phyloP scores from a whole-genome alignment of 352 stramenopile genomes.

The Pythium brachiatum region DNA sequence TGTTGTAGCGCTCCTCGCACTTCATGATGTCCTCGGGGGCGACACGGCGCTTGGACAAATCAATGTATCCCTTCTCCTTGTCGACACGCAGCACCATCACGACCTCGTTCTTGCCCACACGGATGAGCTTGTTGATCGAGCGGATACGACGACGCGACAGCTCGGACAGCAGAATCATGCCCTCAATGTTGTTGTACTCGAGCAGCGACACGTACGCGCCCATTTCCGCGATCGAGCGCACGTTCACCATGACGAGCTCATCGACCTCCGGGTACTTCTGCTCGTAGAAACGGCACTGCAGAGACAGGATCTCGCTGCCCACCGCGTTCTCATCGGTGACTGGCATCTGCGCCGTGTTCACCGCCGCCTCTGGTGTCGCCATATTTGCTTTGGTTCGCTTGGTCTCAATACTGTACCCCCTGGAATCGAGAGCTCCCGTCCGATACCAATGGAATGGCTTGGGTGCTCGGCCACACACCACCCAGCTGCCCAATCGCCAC shows the following conservation, averaged over 20 bases:
- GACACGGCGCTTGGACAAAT: constrained; percentile 99
- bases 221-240: constrained; percentile 99
- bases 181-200: constrained; percentile 99
- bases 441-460: constrained; percentile 9
- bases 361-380: constrained; percentile 16
- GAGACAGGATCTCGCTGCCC: constrained; percentile 68
- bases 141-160: constrained; percentile 98
- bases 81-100: constrained; percentile 99
- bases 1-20: constrained; percentile 99
- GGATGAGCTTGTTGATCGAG: constrained; percentile 99
- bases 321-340: constrained; percentile 41
- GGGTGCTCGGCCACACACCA: constrained; percentile 1
- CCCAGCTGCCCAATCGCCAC: constrained; percentile 13
- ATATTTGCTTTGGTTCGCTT: constrained; percentile 11
- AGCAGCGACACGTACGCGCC: constrained; percentile 99
- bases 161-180: constrained; percentile 99
- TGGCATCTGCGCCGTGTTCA: constrained; percentile 23
- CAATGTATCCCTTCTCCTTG: constrained; percentile 99
- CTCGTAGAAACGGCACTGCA: constrained; percentile 92
- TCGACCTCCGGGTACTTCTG: constrained; percentile 96
- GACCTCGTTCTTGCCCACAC: constrained; percentile 99
- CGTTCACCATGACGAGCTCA: constrained; percentile 95
- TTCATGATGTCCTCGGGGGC: constrained; percentile 98
- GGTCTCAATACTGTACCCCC: neutral
- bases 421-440: neutral